Evolutionary conservation across 148 eudicot genomes (phyloP), one percentile per base, ranked within the genome.

Genomic region (Limonium bicolor): DNA sequence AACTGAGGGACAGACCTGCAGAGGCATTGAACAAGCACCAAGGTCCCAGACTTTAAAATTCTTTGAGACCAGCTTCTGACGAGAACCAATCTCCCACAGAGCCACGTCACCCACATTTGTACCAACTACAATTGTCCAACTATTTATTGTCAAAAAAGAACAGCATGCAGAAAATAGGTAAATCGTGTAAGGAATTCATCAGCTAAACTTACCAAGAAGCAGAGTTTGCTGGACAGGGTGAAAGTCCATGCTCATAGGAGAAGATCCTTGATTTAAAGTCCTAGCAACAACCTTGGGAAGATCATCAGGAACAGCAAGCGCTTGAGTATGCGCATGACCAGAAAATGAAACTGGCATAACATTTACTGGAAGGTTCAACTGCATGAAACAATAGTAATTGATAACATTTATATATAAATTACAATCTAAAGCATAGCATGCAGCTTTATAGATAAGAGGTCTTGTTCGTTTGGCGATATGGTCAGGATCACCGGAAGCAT

Each of bases 191-290:
- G n/a, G n/a, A n/a, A n/a, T 22, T 15, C 13, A 36, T 12, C 19
- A 29, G 32, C 14, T 14, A 25, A 40, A 47, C 55, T 40, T n/a
- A 87, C 96, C 96, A 22, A 86, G 67, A 48, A 86, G 77, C 47
- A 82, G 62, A n/a, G 84, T 75, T 36, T 75, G 74, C 32, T 82
- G 83, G 41, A 53, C 46, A 58, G 96, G 96, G 50, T 86, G 93
- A 66, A 75, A 86, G 69, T 86, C 96, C 93, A 86, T 86, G 73
- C 84, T 76, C 80, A 70, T 82, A 36, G 87, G 81, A 60, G 73
- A 55, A 46, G 84, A 86, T 25, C 87, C 92, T 38, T 76, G 86
- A 56, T 68, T 67, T 29, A 86, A 54, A 51, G 69, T 62, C 50
- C 93, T 75, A 12, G 68, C 86, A 60, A 86, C 82, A 41, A 65